Percentiles rank a stretch among this genome's conserved stretches.
phyloP scores from a whole-genome alignment of 2,329 filamentous ascomycete genomes.

The Pseudonectria buxi region DNA sequence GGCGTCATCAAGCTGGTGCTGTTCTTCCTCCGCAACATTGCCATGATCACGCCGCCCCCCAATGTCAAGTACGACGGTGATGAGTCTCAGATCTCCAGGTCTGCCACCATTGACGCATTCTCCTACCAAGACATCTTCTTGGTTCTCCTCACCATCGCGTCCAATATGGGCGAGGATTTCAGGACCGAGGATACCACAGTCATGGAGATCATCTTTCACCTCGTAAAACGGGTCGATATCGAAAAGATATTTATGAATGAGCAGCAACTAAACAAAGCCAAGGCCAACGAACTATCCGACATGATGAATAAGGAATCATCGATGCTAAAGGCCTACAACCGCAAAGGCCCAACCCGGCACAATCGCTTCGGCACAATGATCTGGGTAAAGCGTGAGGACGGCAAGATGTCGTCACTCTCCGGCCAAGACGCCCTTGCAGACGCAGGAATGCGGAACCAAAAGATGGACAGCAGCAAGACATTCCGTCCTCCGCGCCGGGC shows the following conservation, averaged over 20 bases:
- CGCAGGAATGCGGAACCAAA: constrained; percentile 65
- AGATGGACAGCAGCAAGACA: constrained; percentile 86
- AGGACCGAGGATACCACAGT: constrained; percentile 80
- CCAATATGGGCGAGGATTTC: constrained; percentile 92
- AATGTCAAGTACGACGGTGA: constrained; percentile 76
- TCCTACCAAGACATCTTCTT: constrained; percentile 86
- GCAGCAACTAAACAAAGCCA: constrained; percentile 59
- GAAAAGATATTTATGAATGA: constrained; percentile 82
- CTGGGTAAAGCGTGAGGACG: constrained; percentile 84
- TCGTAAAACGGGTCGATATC: constrained; percentile 83
- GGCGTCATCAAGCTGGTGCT: constrained; percentile 87
- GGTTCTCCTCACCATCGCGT: constrained; percentile 77
- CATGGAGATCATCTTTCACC: constrained; percentile 85
- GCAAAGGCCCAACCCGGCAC: constrained; percentile 76
- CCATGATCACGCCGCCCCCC: constrained; percentile 70
- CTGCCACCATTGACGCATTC: constrained; percentile 81
- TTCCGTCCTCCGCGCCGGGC: constrained; percentile 73
- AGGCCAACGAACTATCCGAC: constrained; percentile 64
- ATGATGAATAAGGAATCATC: constrained; percentile 76
- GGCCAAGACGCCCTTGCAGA: constrained; percentile 80
- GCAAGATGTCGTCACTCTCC: constrained; percentile 77
- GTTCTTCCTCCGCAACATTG: constrained; percentile 83
- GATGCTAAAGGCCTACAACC: constrained; percentile 72
- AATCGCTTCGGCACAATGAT: constrained; percentile 96
- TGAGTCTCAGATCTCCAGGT: constrained; percentile 81